phyloP scores from a whole-genome alignment of 164 flowering plant species.

The Buxus sempervirens region DNA sequence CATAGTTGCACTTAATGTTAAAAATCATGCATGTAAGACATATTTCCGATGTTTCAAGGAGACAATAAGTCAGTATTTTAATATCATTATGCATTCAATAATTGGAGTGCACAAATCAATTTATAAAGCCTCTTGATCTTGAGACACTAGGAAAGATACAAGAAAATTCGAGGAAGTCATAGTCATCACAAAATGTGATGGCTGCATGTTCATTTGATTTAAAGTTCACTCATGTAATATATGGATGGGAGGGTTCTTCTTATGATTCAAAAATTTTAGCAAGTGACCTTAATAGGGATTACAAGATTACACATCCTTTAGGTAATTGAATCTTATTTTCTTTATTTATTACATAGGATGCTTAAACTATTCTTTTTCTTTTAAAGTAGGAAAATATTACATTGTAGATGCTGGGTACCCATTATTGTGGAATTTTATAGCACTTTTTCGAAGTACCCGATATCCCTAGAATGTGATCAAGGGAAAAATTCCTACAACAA shows the following conservation, averaged over 20 bases:
- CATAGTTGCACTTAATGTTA: conserved; percentile 3
- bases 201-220: conserved; percentile 8
- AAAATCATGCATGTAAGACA: neutral
- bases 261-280: conserved; percentile 5
- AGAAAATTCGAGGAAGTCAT: neutral
- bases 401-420: neutral
- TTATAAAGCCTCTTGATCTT: conserved; percentile 3
- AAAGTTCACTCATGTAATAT: conserved; percentile 9
- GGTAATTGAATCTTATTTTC: neutral
- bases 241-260: conserved; percentile 6
- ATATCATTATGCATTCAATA: neutral
- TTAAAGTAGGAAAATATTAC: conserved; percentile 9
- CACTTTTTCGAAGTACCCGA: conserved; percentile 6
- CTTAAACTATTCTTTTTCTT: neutral
- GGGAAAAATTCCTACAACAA: neutral
- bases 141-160: conserved; percentile 3
- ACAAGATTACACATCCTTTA: neutral
- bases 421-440: neutral
- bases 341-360: neutral
- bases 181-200: conserved; percentile 9
- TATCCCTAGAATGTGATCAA: conserved; percentile 9
- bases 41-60: conserved; percentile 2
- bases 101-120: conserved; percentile 5
- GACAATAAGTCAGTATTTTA: conserved; percentile 8
- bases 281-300: conserved; percentile 1